A percentile compares a stretch with the other conserved stretches of the same genome.
phyloP scores from a whole-genome alignment of 441 rosid genomes.

The Erysimum cheiri region DNA sequence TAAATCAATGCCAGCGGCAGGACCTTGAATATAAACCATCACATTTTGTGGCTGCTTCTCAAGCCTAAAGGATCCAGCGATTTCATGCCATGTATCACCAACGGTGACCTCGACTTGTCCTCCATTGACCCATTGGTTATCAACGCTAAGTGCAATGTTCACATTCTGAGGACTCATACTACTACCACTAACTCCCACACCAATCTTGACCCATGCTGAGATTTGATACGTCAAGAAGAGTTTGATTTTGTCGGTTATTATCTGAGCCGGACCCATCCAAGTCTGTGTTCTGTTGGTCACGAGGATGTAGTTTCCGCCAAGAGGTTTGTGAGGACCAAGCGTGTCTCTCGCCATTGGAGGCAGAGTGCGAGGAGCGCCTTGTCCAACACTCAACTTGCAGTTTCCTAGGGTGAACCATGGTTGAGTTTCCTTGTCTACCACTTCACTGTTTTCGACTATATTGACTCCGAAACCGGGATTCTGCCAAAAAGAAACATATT shows the following conservation, averaged over 20 bases:
- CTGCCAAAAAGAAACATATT: constrained; percentile 46
- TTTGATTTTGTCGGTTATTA: constrained; percentile 75
- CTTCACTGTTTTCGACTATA: constrained; percentile 66
- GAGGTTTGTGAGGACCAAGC: constrained; percentile 67
- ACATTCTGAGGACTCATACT: constrained; percentile 75
- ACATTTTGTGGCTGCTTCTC: constrained; percentile 85
- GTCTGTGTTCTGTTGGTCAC: constrained; percentile 75
- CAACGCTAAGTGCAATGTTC: constrained; percentile 84
- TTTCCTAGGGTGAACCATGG: constrained; percentile 89
- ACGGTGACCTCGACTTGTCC: constrained; percentile 70
- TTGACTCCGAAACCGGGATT: constrained; percentile 75
- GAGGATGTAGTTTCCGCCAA: constrained; percentile 70
- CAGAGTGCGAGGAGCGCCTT: constrained; percentile 83
- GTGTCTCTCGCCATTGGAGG: constrained; percentile 93
- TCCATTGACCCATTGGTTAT: constrained; percentile 88
- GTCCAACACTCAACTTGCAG: constrained; percentile 64
- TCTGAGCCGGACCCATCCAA: constrained; percentile 99
- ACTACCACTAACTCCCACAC: constrained; percentile 46
- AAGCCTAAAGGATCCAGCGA: constrained; percentile 83
- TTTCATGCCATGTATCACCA: constrained; percentile 82
- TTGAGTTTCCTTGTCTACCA: constrained; percentile 52
- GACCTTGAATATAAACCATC: constrained; percentile 90
- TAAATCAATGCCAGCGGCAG: constrained; percentile 69
- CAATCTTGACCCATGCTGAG: constrained; percentile 91
- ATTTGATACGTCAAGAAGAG: constrained; percentile 89